Conservation (phyloP, 2,329 filamentous ascomycete species). For the Aureobasidium melanogenum region DNA sequence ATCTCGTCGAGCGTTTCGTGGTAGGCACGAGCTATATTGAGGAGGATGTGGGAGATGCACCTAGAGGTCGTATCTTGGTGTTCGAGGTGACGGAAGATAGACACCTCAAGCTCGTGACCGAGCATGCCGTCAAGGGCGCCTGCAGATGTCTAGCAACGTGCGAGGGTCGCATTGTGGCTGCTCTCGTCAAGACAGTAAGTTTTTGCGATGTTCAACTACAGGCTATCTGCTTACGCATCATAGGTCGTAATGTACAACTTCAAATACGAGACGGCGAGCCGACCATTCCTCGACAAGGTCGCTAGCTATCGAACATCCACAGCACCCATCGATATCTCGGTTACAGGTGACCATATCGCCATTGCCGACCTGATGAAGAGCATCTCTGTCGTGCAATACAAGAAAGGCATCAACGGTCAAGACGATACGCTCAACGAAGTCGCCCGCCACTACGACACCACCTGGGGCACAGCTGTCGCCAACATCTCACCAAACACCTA, state of each 20-base stretch:
- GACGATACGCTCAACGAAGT: conserved; percentile 60
- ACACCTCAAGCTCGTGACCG: conserved; percentile 61
- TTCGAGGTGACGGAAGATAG: conserved; percentile 72
- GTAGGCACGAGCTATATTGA: conserved; percentile 79
- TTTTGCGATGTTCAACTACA: neutral
- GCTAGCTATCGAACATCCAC: conserved; percentile 75
- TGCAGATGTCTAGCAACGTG: conserved; percentile 72
- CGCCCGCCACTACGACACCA: conserved; percentile 69
- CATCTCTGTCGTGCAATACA: conserved; percentile 66
- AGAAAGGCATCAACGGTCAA: conserved; percentile 43
- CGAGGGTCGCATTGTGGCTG: conserved; percentile 70
- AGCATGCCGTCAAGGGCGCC: conserved; percentile 64
- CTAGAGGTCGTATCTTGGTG: conserved; percentile 72
- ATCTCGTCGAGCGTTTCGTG: conserved; percentile 68
- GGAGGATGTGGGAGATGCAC: conserved; percentile 43
- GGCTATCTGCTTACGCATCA: conserved; percentile 15
- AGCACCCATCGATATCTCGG: conserved; percentile 70
- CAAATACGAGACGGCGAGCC: conserved; percentile 45
- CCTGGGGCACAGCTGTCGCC: conserved; percentile 73
- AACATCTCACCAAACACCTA: conserved; percentile 65
- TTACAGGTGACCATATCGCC: conserved; percentile 67
- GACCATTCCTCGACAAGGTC: conserved; percentile 54
- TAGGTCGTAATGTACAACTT: conserved; percentile 53
- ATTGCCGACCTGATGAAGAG: conserved; percentile 94
- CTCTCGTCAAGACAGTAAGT: conserved; percentile 75